Base-by-base conservation (phyloP, 2,329 filamentous ascomycete genomes). In the Colletotrichum spinosum region DNA sequence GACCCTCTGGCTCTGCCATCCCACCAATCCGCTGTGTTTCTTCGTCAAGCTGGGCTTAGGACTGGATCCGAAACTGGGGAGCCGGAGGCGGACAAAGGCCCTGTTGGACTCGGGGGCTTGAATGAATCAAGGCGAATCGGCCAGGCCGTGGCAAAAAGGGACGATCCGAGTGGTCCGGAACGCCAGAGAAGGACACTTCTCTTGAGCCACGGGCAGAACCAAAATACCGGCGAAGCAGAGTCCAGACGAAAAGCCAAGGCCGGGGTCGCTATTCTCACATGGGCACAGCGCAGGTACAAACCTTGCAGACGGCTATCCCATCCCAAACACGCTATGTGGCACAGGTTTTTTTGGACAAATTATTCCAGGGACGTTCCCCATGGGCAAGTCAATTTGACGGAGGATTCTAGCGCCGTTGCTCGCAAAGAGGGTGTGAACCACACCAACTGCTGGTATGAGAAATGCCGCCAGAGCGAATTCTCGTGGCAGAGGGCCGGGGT, bases 91-190 rank as follows among this genome's bases (percentile, higher is more conserved):
- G 42, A 53, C 62, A 65, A 65, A 65, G 58, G 25, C 35, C 46
- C 58, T 62, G 52, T 33, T 41, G 46, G 41, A 53, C 52, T 65
- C 58, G 58, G 58, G 48, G 58, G 52, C 25, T 45, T 62, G 52
- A 65, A 48, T 62, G 62, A 65, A 49, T 55, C 64, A 55, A 46
- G 64, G 15, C 54, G 41, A 67, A 51, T 68, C 70, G 69, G 70
- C 55, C 61, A 63, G 63, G 60, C 70, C 70, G 70, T 70, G 68
- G 68, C 70, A 64, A 54, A 56, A 54, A 49, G 53, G 48, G 49
- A 60, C 56, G 66, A 69, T 61, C 63, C 69, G 66, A 67, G 56
- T 69, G 69, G 66, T 42, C 60, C 68, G 56, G 64, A 68, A 57
- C 56, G 48, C 38, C 55, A 55, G 25, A 49, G 55, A 56, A 60